Conservation (phyloP, 345 rosid genomes). For the Punica granatum region DNA sequence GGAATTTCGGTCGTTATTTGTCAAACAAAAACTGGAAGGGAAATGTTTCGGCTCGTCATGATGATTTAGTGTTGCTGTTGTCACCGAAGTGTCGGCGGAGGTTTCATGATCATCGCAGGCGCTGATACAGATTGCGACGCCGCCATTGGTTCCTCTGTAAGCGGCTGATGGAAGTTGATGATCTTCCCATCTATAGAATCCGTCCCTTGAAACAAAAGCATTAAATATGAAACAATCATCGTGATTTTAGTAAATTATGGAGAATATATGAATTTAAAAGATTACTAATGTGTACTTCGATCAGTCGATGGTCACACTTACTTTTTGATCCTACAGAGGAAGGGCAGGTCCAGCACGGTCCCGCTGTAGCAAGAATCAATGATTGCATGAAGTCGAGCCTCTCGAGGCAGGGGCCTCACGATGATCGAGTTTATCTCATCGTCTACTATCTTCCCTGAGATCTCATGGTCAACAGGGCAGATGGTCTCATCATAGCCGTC, state of each 20-base stretch:
- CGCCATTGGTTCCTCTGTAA: constrained; percentile 71
- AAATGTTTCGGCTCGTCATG: background rate
- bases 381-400: constrained; percentile 63
- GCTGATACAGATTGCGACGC: constrained; percentile 57
- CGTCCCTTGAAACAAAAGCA: constrained; percentile 35
- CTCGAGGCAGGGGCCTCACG: constrained; percentile 61
- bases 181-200: constrained; percentile 56
- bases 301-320: constrained; percentile 5
- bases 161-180: constrained; percentile 19
- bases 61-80: no score
- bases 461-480: constrained; percentile 68
- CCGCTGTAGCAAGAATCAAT: constrained; percentile 71
- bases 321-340: constrained; percentile 59
- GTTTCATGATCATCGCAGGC: constrained; percentile 60
- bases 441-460: constrained; percentile 58
- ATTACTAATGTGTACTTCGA: no score
- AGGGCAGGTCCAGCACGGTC: constrained; percentile 62
- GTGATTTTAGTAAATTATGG: background rate
- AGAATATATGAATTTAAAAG: background rate
- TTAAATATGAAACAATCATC: background rate
- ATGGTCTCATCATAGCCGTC: constrained; percentile 70
- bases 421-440: constrained; percentile 61
- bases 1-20: background rate
- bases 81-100: constrained; percentile 46
- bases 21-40: background rate